phyloP scores from a whole-genome alignment of 176 grass and related monocot genomes.

The Lolium multiflorum region DNA sequence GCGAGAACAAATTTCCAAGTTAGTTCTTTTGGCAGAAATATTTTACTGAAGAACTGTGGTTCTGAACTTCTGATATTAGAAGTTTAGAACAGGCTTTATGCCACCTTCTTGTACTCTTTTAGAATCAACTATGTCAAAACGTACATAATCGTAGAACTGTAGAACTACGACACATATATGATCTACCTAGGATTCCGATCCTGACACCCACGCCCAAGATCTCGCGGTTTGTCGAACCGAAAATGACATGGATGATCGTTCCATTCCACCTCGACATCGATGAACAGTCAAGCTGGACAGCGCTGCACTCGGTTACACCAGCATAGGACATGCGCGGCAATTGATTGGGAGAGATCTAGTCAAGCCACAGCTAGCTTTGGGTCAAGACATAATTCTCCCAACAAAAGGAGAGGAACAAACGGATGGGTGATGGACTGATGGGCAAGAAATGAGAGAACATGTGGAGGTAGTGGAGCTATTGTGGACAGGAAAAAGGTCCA shows the following conservation, averaged over 20 bases:
- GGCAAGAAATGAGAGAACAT: not conserved
- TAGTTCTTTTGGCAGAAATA: too few species aligned
- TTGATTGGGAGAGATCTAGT: not conserved
- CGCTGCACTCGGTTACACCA: slow-evolving; percentile 7
- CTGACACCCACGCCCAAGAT: not conserved
- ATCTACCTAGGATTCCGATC: slow-evolving; percentile 21
- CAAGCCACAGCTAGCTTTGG: not conserved
- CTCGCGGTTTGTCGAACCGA: not conserved
- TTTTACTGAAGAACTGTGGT: too few species aligned
- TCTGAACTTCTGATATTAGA: too few species aligned
- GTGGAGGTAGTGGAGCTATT: not conserved
- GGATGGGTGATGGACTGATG: not conserved
- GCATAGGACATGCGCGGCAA: slow-evolving; percentile 5
- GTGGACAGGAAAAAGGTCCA: not conserved
- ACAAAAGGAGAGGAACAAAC: slow-evolving; percentile 40
- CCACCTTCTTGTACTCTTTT: too few species aligned
- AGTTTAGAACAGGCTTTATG: too few species aligned
- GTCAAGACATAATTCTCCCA: not conserved
- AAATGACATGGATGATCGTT: not conserved
- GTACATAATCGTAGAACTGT: too few species aligned
- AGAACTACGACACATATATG: too few species aligned
- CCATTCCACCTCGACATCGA: not conserved
- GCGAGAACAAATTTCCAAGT: too few species aligned
- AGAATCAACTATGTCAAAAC: too few species aligned
- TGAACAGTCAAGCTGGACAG: not conserved